Conservation (phyloP, 2,329 filamentous ascomycete species). For the Penicillium decumbens region DNA sequence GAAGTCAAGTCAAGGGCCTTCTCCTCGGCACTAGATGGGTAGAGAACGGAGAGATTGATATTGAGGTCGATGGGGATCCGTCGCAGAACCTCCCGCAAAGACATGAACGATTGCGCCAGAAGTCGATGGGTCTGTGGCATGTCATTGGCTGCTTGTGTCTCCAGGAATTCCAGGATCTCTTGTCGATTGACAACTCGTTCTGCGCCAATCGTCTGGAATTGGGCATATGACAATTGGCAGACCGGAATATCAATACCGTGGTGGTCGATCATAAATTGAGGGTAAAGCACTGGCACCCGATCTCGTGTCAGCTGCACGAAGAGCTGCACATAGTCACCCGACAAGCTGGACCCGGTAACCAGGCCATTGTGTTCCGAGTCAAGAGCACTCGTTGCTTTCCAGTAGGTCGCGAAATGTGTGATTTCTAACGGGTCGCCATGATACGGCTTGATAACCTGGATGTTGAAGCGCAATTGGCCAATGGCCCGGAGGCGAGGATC, state of each 20-base stretch:
- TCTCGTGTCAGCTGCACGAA: constrained; percentile 91
- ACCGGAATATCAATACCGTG: constrained; percentile 77
- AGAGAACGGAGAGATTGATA: constrained; percentile 86
- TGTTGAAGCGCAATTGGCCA: constrained; percentile 88
- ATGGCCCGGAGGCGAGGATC: constrained; percentile 88
- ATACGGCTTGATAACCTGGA: constrained; percentile 95
- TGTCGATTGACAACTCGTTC: constrained; percentile 31
- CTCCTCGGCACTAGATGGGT: constrained; percentile 73
- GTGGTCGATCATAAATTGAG: constrained; percentile 72
- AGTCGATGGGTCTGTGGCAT: constrained; percentile 65
- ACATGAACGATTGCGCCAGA: constrained; percentile 71
- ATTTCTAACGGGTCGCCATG: constrained; percentile 88
- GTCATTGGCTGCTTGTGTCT: constrained; percentile 34
- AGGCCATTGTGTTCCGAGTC: constrained; percentile 80
- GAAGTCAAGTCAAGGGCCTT: constrained; percentile 64
- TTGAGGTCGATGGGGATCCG: constrained; percentile 75
- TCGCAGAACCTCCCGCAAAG: constrained; percentile 69
- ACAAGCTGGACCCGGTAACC: constrained; percentile 90
- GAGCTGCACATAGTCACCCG: constrained; percentile 88
- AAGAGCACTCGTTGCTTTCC: constrained; percentile 94
- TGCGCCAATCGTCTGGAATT: constrained; percentile 45
- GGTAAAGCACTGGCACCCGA: constrained; percentile 80
- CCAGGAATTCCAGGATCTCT: constrained; percentile 30
- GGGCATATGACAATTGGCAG: constrained; percentile 66
- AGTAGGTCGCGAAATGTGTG: constrained; percentile 97